Evolutionary conservation across 768 basidiomycete species (phyloP).

Genomic region (Postia placenta): DNA sequence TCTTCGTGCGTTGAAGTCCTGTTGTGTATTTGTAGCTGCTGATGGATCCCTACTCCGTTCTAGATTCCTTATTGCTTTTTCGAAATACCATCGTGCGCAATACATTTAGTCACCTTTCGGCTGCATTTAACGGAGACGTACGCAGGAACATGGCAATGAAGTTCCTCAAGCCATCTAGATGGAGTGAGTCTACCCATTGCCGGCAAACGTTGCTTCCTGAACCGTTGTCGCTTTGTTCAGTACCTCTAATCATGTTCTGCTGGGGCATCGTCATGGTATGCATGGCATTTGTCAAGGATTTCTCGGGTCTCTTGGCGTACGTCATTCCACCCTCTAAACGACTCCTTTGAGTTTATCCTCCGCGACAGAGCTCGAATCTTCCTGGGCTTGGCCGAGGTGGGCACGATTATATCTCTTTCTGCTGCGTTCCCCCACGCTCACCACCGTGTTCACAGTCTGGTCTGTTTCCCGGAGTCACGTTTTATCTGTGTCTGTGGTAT

Average conservation of each 20-base stretch:
- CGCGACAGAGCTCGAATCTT: slow-evolving; percentile 6
- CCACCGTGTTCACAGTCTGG: background rate
- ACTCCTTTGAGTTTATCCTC: background rate
- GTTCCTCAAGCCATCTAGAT: slow-evolving; percentile 1
- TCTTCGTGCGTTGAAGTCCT: slow-evolving; percentile 1
- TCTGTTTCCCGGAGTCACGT: slow-evolving; percentile 10
- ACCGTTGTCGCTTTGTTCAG: background rate
- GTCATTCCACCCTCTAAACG: background rate
- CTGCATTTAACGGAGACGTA: background rate
- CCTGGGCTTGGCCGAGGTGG: slow-evolving; percentile 6
- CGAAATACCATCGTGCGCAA: slow-evolving; percentile 6
- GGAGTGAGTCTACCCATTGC: background rate
- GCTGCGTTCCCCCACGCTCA: background rate
- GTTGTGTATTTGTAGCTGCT: background rate
- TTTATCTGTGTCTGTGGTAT: slow-evolving; percentile 11
- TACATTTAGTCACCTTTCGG: background rate
- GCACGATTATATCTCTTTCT: too few relatives aligned
- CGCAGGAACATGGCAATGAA: slow-evolving; percentile 7
- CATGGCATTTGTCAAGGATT: slow-evolving; percentile 8
- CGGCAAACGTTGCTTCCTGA: background rate
- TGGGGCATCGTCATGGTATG: slow-evolving; percentile 6
- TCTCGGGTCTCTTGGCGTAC: slow-evolving; percentile 5
- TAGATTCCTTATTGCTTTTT: slow-evolving; percentile 8
- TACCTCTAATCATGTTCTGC: slow-evolving; percentile 7
- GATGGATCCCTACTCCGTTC: background rate